Evolutionary conservation across 345 rosid species (phyloP).

Genomic region (Salix suchowensis): DNA sequence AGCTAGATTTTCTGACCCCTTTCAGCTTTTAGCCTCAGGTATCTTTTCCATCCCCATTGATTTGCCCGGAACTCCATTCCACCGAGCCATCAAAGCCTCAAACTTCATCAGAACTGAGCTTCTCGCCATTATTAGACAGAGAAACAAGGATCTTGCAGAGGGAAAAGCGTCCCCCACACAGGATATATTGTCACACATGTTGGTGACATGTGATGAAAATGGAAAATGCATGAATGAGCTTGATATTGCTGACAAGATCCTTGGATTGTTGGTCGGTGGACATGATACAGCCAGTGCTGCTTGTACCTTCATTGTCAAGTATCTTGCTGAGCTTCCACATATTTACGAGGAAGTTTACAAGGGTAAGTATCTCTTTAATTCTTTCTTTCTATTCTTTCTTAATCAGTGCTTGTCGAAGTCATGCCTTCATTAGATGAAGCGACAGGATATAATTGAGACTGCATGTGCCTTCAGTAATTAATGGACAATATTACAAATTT

Average conservation of each 20-base stretch:
- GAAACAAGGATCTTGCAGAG: neutral
- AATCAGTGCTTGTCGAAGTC: neutral
- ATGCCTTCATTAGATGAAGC: neutral
- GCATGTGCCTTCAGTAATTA: neutral
- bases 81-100: neutral
- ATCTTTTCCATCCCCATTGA: neutral
- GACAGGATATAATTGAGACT: neutral
- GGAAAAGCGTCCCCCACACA: slow-evolving; percentile 18
- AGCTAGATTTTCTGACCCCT: neutral
- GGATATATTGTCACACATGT: slow-evolving; percentile 36
- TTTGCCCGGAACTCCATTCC: neutral
- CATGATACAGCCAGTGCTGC: slow-evolving; percentile 40
- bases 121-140: neutral
- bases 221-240: slow-evolving; percentile 34
- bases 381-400: neutral
- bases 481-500: neutral
- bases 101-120: neutral
- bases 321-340: slow-evolving; percentile 29
- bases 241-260: slow-evolving; percentile 36
- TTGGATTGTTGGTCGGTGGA: slow-evolving; percentile 36
- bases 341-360: slow-evolving; percentile 27
- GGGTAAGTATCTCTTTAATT: slow-evolving; percentile 11
- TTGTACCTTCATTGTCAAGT: slow-evolving; percentile 37
- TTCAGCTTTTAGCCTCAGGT: neutral
- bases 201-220: slow-evolving; percentile 19